These are phyloP conservation scores for Lactarius hatsudake DNA, from an alignment of 768 basidiomycete genomes.

Conservation along the genomic window DNA sequence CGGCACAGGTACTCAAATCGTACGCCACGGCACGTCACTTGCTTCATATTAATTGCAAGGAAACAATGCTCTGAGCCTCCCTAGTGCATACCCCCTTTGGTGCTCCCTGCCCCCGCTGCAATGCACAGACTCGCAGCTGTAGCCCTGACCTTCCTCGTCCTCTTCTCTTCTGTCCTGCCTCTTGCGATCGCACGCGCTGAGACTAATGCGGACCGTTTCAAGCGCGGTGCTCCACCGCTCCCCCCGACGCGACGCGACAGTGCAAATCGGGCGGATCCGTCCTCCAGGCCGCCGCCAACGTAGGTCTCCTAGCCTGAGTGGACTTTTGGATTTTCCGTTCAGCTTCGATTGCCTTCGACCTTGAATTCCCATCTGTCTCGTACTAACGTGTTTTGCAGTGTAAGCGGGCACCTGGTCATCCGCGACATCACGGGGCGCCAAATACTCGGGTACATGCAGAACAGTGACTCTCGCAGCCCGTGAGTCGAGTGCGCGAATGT, in stretches of 20 bases:
- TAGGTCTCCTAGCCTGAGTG: neutral
- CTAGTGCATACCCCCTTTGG: neutral
- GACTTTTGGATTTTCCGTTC: neutral
- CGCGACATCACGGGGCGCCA: slow-evolving; percentile 8
- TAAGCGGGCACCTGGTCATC: neutral
- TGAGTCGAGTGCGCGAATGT: neutral
- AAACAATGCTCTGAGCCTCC: neutral
- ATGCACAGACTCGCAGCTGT: slow-evolving; percentile 5
- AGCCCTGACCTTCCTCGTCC: neutral
- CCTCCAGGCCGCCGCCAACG: neutral
- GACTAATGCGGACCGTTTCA: slow-evolving; percentile 16
- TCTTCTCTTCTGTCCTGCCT: slow-evolving; percentile 10
- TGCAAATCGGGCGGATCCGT: neutral
- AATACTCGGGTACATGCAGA: neutral
- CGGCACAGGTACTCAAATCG: neutral
- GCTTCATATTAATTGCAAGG: neutral
- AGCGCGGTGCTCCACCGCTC: slow-evolving; percentile 12
- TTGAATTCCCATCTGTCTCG: neutral
- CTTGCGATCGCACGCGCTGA: neutral
- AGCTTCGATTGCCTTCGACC: neutral
- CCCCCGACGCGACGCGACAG: slow-evolving; percentile 1
- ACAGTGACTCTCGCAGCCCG: neutral
- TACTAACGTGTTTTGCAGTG: neutral
- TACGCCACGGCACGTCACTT: neutral
- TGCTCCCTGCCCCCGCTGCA: neutral